These are phyloP conservation scores for Anisogramma anomala DNA, from an alignment of 2,329 filamentous ascomycete species.

Conservation along the genomic window DNA sequence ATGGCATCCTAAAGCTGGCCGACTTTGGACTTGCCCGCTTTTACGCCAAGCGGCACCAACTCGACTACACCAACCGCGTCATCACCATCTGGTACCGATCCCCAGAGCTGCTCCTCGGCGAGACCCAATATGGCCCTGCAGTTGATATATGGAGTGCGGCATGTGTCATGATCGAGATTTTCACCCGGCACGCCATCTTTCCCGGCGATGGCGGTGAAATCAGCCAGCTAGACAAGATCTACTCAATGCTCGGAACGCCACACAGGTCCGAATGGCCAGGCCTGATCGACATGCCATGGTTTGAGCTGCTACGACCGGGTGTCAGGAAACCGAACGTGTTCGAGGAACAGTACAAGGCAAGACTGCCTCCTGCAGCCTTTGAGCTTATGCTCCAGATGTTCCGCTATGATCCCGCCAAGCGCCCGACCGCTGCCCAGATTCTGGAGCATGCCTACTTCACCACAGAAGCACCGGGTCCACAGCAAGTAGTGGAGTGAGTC, in stretches of 20 bases:
- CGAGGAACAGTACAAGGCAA: slow-evolving; percentile 68
- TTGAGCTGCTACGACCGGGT: slow-evolving; percentile 73
- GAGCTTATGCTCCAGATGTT: slow-evolving; percentile 79
- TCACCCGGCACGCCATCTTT: slow-evolving; percentile 86
- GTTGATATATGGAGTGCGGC: slow-evolving; percentile 97
- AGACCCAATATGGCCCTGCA: slow-evolving; percentile 79
- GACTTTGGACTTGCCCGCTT: slow-evolving; percentile 96
- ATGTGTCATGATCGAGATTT: slow-evolving; percentile 93
- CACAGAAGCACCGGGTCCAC: slow-evolving; percentile 63
- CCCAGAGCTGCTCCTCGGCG: slow-evolving; percentile 78
- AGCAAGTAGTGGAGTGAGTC: slow-evolving; percentile 70
- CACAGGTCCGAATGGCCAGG: slow-evolving; percentile 77
- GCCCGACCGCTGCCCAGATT: slow-evolving; percentile 74
- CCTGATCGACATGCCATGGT: slow-evolving; percentile 93
- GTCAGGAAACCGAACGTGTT: slow-evolving; percentile 65
- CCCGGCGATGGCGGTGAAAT: slow-evolving; percentile 93
- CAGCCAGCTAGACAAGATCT: slow-evolving; percentile 94
- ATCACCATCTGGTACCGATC: slow-evolving; percentile 98
- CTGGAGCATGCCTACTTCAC: slow-evolving; percentile 83
- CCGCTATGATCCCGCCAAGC: slow-evolving; percentile 71
- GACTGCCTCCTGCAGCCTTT: slow-evolving; percentile 68
- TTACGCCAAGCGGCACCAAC: slow-evolving; percentile 80
- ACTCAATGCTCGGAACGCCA: slow-evolving; percentile 80
- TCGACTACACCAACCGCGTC: slow-evolving; percentile 96
- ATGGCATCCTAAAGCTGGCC: slow-evolving; percentile 80